Base-by-base conservation (phyloP, 805 yeast species). In the Pichia scutulata region DNA sequence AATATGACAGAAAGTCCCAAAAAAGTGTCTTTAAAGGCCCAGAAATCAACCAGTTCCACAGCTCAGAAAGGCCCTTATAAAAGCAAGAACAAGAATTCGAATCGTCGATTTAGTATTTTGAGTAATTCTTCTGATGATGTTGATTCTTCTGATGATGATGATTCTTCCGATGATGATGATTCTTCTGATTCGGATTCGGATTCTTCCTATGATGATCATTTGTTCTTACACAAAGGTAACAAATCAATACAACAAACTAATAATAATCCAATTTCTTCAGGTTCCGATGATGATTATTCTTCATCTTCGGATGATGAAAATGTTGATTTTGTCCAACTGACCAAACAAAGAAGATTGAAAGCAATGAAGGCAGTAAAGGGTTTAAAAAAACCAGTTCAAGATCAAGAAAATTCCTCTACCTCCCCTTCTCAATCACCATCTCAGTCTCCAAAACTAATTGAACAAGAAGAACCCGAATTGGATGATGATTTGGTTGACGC, bases 271-370 rank as follows among this genome's bases (percentile, higher is more conserved):
- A 37, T 22, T 9, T 48, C 52, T 19, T 46, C 49, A 9, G 66
- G 63, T 22, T 68, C 67, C 2, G 65, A 65, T 19, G 65, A 62
- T 18, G 68, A 68, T 13, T 63, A 63, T 18, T 61, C 63, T 16
- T 61, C 64, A 2, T 70, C 76, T 12, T 76, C 82, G 12, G 78
- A 84, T 0, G 84, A 79, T 57, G 81, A 81, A 37, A 81, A 80
- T 56, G 80, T 84, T 2, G 92, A 86, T 66, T 84, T 82, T 62
- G 86, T 85, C 16, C 78, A 77, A 62, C 66, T 86, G 53, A 85
- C 86, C 36, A 86, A 84, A 10, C 84, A 83, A 62, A 72, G 81
- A 54, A 80, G 84, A 66, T 78, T 78, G 39, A 74, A 69, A 52
- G 73, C 81, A 1, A 68, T 78, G 72, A 75, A 76, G 54, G 78